Evolutionary conservation across 2,329 filamentous ascomycete species (phyloP).

Genomic region (Calonectria henricotiae): DNA sequence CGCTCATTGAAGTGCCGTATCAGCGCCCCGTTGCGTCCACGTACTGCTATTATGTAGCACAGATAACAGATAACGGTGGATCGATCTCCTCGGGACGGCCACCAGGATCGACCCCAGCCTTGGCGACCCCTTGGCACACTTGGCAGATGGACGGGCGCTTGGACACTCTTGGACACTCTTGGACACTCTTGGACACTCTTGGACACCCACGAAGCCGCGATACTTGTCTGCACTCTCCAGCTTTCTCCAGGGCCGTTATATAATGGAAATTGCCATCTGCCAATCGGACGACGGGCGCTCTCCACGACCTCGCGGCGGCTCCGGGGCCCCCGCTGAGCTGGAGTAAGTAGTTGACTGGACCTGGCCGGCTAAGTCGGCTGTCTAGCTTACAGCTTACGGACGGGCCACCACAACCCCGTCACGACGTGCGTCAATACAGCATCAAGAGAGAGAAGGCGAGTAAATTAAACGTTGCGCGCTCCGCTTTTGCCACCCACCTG

Average conservation of each 20-base stretch:
- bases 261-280: conserved; percentile 31
- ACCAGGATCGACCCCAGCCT: conserved; percentile 34
- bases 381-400: conserved; percentile 31
- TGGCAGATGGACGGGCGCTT: conserved; percentile 21
- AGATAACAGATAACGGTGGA: conserved; percentile 26
- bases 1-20: conserved; percentile 1
- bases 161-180: not conserved
- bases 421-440: not conserved
- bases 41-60: not conserved
- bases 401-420: conserved; percentile 37
- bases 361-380: conserved; percentile 50
- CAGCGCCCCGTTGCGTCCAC: not conserved
- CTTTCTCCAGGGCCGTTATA: conserved; percentile 25
- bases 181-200: not conserved
- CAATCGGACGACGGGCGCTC: conserved; percentile 18
- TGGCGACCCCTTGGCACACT: conserved; percentile 32
- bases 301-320: conserved; percentile 20
- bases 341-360: conserved; percentile 29
- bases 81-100: conserved; percentile 25
- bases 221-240: conserved; percentile 13
- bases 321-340: conserved; percentile 32
- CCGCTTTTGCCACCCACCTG: conserved; percentile 26
- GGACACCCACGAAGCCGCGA: not conserved
- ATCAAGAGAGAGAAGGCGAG: not conserved
- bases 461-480: conserved; percentile 31